Conservation (phyloP, 495 filamentous ascomycete genomes). For the Niebla homalea region DNA sequence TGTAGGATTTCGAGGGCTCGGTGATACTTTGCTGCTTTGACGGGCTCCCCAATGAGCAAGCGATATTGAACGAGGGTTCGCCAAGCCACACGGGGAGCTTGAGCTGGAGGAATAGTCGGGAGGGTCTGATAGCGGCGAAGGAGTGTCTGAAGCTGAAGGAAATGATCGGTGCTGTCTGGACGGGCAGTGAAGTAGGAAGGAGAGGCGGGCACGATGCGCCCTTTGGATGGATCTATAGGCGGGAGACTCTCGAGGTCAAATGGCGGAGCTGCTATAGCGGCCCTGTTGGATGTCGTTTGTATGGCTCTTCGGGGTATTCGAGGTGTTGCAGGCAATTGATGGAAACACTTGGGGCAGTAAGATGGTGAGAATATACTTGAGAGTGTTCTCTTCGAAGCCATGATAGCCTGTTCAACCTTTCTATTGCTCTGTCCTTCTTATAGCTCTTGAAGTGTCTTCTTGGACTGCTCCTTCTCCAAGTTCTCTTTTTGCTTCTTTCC, state of each 20-base stretch:
- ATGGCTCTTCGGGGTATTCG: too few species aligned
- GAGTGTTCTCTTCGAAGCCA: too few species aligned
- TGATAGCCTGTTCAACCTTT: too few species aligned
- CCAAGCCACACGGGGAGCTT: conserved; percentile 74
- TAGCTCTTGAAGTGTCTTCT: too few species aligned
- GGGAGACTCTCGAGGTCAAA: conserved; percentile 28
- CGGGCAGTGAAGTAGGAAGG: conserved; percentile 87
- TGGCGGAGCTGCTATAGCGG: conserved; percentile 28
- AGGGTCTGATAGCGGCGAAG: conserved; percentile 56
- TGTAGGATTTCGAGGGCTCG: conserved; percentile 61
- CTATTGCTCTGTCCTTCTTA: too few species aligned
- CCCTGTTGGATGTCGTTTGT: conserved; percentile 1
- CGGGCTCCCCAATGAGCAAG: conserved; percentile 55
- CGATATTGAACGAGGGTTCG: conserved; percentile 65
- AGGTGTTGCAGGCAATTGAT: too few species aligned
- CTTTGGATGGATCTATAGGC: conserved; percentile 24
- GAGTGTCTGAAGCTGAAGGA: conserved; percentile 58
- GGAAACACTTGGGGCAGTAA: too few species aligned
- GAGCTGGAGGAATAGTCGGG: conserved; percentile 45
- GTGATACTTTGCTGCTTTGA: conserved; percentile 68
- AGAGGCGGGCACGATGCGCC: conserved; percentile 69
- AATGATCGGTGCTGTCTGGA: conserved; percentile 73
- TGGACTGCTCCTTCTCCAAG: too few species aligned
- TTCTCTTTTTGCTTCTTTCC: too few species aligned
- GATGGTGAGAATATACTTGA: too few species aligned